Conservation (phyloP, 495 filamentous ascomycete species). For the Neurospora terricola region DNA sequence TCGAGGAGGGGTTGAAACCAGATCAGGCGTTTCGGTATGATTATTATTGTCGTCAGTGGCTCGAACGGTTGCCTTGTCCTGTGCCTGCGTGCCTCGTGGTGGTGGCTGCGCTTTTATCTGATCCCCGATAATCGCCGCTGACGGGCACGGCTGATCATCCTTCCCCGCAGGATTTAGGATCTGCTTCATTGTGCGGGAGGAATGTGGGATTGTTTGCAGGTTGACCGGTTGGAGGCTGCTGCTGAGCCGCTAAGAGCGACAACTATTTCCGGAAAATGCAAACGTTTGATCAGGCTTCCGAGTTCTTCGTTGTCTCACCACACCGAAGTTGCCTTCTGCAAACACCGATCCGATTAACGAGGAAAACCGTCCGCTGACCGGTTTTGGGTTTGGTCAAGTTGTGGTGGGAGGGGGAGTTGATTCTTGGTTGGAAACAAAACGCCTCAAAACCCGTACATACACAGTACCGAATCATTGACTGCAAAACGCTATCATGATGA, state of each 20-base stretch:
- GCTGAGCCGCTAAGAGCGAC: background rate
- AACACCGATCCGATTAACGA: background rate
- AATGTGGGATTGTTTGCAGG: background rate
- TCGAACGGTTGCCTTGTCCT: background rate
- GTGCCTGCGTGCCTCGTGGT: background rate
- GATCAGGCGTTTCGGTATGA: background rate
- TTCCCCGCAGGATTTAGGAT: background rate
- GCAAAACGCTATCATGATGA: background rate
- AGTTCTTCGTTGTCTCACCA: background rate
- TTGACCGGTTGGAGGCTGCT: background rate
- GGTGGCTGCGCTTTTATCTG: background rate
- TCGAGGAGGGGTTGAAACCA: background rate
- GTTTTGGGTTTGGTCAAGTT: background rate
- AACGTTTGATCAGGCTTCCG: background rate
- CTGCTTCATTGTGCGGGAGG: background rate
- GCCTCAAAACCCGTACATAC: background rate
- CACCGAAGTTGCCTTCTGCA: background rate
- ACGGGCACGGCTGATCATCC: background rate
- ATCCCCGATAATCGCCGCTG: background rate
- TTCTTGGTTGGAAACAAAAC: background rate
- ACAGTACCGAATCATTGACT: background rate
- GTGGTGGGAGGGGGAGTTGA: background rate
- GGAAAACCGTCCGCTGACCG: background rate
- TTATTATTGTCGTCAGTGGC: background rate
- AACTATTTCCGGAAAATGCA: background rate